Evolutionary conservation across 2,329 filamentous ascomycete genomes (phyloP).

Genomic region (Cercospora sp.): DNA sequence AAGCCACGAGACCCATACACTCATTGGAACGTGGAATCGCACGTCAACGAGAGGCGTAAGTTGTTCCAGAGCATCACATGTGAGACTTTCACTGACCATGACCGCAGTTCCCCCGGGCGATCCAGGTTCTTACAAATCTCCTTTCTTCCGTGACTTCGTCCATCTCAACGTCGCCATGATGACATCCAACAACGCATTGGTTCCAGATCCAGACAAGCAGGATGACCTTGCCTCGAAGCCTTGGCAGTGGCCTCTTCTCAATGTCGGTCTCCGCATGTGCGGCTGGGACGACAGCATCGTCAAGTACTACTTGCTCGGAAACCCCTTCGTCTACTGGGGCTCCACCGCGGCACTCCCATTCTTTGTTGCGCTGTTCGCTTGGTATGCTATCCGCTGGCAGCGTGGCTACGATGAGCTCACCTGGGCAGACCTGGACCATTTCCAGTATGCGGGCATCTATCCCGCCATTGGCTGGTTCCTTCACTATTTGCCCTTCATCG

Average conservation of each 20-base stretch:
- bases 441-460: constrained; percentile 91
- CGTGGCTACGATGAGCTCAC: constrained; percentile 85
- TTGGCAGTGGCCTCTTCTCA: constrained; percentile 97
- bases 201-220: constrained; percentile 97
- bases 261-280: constrained; percentile 97
- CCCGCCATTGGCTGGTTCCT: constrained; percentile 92
- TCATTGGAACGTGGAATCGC: constrained; percentile 97
- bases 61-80: constrained; percentile 28
- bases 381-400: constrained; percentile 94
- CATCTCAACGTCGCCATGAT: constrained; percentile 99
- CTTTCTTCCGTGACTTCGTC: constrained; percentile 96
- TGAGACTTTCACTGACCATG: constrained; percentile 38
- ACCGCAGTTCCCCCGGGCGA: constrained; percentile 77
- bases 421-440: constrained; percentile 79
- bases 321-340: constrained; percentile 94
- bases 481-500: constrained; percentile 91
- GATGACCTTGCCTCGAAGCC: constrained; percentile 94
- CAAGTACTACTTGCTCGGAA: constrained; percentile 98
- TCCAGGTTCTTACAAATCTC: constrained; percentile 90
- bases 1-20: constrained; percentile 91
- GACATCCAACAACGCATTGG: constrained; percentile 98
- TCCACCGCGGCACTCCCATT: constrained; percentile 76
- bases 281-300: constrained; percentile 93
- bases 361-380: constrained; percentile 70
- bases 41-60: constrained; percentile 90